These are phyloP conservation scores for Gentiana straminea DNA, from an alignment of 257 asterid genomes.

Conservation along the genomic window DNA sequence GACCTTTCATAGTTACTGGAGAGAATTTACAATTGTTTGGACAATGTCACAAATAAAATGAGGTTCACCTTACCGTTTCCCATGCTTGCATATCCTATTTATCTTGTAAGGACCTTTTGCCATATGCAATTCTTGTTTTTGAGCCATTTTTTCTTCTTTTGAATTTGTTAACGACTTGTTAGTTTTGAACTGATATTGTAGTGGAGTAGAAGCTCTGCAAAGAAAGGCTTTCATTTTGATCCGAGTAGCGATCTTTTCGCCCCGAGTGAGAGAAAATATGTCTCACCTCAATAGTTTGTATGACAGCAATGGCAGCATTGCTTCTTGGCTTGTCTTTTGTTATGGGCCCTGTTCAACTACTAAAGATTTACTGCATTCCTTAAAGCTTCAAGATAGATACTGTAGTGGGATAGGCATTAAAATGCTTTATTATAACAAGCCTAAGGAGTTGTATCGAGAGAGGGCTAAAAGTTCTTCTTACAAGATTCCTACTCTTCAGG, in stretches of 20 bases:
- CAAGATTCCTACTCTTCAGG: too few relatives aligned
- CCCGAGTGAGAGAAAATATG: conserved; percentile 68
- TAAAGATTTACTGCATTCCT: conserved; percentile 81
- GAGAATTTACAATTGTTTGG: conserved; percentile 48
- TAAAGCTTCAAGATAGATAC: too few relatives aligned
- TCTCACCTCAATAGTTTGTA: conserved; percentile 73
- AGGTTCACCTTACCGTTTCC: conserved; percentile 92
- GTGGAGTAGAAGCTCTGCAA: conserved; percentile 96
- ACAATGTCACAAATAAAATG: conserved; percentile 42
- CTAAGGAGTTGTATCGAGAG: too few relatives aligned
- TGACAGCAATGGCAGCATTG: conserved; percentile 78
- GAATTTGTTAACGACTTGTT: background rate
- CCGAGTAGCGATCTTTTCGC: conserved; percentile 80
- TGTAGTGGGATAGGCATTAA: too few relatives aligned
- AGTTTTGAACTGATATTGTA: conserved; percentile 18
- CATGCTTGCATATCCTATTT: conserved; percentile 80
- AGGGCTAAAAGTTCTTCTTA: too few relatives aligned
- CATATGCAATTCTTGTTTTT: conserved; percentile 9
- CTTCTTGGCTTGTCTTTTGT: conserved; percentile 66
- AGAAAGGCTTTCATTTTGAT: conserved; percentile 75
- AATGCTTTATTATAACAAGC: too few relatives aligned
- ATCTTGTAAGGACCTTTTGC: conserved; percentile 41
- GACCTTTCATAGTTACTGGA: conserved; percentile 35
- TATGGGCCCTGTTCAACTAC: conserved; percentile 66
- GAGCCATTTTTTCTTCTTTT: background rate